Conservation (phyloP, 176 grass and related monocot species). For the Pharus latifolius region DNA sequence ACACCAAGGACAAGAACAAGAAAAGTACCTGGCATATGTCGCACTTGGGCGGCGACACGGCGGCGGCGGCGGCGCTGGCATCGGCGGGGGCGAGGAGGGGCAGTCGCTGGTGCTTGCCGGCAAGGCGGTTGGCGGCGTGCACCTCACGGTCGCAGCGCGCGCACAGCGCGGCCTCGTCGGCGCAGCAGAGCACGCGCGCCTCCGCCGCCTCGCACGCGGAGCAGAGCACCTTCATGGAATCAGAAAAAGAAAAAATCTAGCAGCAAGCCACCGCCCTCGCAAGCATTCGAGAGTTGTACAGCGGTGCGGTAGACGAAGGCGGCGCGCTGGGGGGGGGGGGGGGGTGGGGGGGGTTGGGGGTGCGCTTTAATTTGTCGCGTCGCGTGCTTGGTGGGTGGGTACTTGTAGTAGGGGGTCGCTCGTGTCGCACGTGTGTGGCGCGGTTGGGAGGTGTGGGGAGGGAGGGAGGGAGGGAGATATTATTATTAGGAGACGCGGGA, state of each 20-base stretch:
- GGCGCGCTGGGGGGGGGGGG: background rate
- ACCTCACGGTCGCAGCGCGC: constrained; percentile 70
- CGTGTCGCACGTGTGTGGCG: too few relatives aligned
- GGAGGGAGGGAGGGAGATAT: background rate
- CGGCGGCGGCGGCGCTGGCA: background rate
- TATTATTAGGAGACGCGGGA: background rate
- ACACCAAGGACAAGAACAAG: background rate
- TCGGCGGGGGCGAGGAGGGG: constrained; percentile 26
- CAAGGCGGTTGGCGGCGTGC: constrained; percentile 87
- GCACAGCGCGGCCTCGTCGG: constrained; percentile 94
- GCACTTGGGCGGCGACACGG: constrained; percentile 31
- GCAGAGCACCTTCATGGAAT: constrained; percentile 82
- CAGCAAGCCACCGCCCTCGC: background rate
- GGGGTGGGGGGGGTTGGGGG: too few relatives aligned
- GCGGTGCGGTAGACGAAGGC: background rate
- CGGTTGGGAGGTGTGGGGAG: constrained; percentile 22
- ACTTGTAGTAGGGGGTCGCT: too few relatives aligned
- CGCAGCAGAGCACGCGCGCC: constrained; percentile 82
- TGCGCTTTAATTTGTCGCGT: too few relatives aligned
- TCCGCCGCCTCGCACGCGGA: constrained; percentile 83
- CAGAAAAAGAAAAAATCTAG: background rate
- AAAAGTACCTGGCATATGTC: constrained; percentile 86
- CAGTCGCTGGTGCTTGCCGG: constrained; percentile 84
- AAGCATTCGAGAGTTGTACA: too few relatives aligned
- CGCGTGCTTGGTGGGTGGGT: too few relatives aligned